Evolutionary conservation across 179 eudicot genomes (phyloP), one percentile per base, ranked within the genome.

Genomic region (Corrigiola litoralis): DNA sequence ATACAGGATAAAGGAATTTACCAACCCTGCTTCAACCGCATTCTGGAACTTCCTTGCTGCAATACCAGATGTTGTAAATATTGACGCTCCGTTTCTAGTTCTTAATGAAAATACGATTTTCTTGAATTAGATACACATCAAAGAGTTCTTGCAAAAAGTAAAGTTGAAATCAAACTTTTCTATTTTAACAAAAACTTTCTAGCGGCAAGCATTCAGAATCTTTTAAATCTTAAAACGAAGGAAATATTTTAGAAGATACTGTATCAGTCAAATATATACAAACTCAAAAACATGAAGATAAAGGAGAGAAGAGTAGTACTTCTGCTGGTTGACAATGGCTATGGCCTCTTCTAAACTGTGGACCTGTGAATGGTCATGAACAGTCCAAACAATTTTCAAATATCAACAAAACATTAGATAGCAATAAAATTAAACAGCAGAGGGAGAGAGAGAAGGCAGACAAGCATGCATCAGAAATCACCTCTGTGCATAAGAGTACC

Each of bases 271-370:
- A 29, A 31, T 2, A 20, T 6, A 4, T 11, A 20, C 23, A 25
- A 46, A 56, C 63, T 28, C 47, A 31, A 55, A 50, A 9, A 32
- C 42, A 50, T 61, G 29, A n/a, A 59, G 29, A 31, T n/a, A 32
- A 50, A 49, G 60, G 47, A 67, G 49, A 44, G 27, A n/a, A 14
- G 31, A 57, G 64, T 13, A 34, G 34, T 82, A 87, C 90, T 78
- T 84, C 36, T 87, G 82, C 68, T 65, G 79, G 79, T 89, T 87
- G 59, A 84, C 69, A 28, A 84, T 75, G 62, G 71, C 52, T 51
- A 87, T 78, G 64, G 94, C 96, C 75, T 87, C 87, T 36, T 87
- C 90, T 72, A 89, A 84, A 80, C 74, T 82, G 60, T 79, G 76
- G 40, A 86, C 90, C 86, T 85, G 79, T 32, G 24, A 68, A 37